Evolutionary conservation across 108 stramenopile species (phyloP).

Genomic region (Nitzschia sp.): DNA sequence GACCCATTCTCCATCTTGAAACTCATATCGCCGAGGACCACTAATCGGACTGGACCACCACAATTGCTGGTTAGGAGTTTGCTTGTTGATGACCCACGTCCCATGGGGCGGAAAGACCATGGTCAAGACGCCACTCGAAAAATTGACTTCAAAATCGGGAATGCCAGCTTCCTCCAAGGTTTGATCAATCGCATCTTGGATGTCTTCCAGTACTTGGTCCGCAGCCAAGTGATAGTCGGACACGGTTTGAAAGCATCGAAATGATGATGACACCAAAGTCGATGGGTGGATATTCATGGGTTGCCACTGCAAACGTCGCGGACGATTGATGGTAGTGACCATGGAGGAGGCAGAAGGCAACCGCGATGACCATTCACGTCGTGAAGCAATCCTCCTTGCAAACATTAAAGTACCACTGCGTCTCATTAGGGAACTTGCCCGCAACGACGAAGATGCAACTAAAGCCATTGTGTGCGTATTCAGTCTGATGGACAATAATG

Average conservation of each 20-base stretch:
- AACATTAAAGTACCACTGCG: too few relatives aligned
- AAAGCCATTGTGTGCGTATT: too few relatives aligned
- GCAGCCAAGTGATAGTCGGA: conserved; percentile 82
- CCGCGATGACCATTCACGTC: too few relatives aligned
- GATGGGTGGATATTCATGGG: too few relatives aligned
- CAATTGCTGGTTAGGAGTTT: conserved; percentile 93
- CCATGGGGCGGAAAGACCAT: conserved; percentile 75
- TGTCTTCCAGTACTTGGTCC: conserved; percentile 82
- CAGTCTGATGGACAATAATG: too few relatives aligned
- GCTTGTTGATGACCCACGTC: conserved; percentile 96
- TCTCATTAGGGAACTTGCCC: too few relatives aligned
- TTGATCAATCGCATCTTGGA: conserved; percentile 88
- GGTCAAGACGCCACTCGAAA: conserved; percentile 78
- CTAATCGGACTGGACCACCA: conserved; percentile 91
- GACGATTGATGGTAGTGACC: too few relatives aligned
- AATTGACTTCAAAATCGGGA: conserved; percentile 64
- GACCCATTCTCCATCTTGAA: conserved; percentile 69
- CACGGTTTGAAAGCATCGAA: conserved; percentile 62
- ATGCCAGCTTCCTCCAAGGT: conserved; percentile 67
- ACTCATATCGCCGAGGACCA: conserved; percentile 91
- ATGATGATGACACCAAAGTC: not conserved
- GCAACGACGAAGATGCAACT: too few relatives aligned
- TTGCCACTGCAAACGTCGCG: too few relatives aligned
- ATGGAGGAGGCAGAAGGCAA: too few relatives aligned
- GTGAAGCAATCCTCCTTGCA: too few relatives aligned